Evolutionary conservation across 192 early-diverging fungal species (phyloP).

Genomic region (Backusella tarrabulga): DNA sequence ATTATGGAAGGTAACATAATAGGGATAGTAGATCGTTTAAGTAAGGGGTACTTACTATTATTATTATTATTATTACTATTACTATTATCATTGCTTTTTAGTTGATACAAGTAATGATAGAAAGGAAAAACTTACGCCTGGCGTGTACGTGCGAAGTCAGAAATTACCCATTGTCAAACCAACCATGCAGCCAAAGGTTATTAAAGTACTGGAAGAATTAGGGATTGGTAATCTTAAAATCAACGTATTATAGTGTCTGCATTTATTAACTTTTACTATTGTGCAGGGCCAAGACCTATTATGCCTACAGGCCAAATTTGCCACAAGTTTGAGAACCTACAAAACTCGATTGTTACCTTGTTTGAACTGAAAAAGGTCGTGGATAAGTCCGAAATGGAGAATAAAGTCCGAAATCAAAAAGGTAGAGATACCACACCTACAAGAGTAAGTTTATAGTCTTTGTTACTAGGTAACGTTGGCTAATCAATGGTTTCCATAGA

Average conservation of each 20-base stretch:
- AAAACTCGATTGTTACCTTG: constrained; percentile 69
- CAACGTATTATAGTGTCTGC: neutral
- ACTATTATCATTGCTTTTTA: neutral
- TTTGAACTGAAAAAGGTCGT: constrained; percentile 81
- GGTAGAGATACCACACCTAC: constrained; percentile 7
- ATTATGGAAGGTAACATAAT: constrained; percentile 16
- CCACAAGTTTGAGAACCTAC: constrained; percentile 76
- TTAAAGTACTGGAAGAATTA: constrained; percentile 58
- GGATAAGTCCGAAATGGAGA: constrained; percentile 80
- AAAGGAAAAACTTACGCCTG: constrained; percentile 58
- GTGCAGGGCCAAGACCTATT: constrained; percentile 56
- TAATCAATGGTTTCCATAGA: neutral
- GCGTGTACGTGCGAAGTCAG: constrained; percentile 63
- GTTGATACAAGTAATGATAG: constrained; percentile 8
- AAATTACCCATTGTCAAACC: constrained; percentile 55
- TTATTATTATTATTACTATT: neutral
- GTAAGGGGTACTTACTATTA: neutral
- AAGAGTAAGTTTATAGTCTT: neutral
- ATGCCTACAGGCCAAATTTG: constrained; percentile 85
- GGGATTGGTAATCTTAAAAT: constrained; percentile 41
- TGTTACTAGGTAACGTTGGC: neutral
- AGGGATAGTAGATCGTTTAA: neutral
- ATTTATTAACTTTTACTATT: neutral
- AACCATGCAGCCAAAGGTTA: constrained; percentile 45
- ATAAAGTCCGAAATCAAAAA: constrained; percentile 16